Evolutionary conservation across 2,329 filamentous ascomycete species (phyloP).

Genomic region (Penicillium fuscoglaucum): DNA sequence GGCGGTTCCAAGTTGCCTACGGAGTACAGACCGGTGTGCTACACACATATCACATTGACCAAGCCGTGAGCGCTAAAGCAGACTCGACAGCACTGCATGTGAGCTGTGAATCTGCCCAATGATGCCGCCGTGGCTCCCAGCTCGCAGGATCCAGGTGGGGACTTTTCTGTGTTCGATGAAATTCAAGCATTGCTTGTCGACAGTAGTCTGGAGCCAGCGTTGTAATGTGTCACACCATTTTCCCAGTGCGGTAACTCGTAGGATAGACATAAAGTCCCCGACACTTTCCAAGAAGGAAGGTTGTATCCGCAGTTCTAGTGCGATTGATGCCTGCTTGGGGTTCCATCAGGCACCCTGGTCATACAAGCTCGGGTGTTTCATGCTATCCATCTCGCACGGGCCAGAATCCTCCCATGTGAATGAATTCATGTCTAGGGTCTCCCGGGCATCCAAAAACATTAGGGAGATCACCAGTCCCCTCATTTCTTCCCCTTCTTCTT

Average conservation of each 20-base stretch:
- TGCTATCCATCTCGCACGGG: background rate
- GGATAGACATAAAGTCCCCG: background rate
- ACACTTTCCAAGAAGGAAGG: background rate
- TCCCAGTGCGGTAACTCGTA: background rate
- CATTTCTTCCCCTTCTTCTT: slow-evolving; percentile 55
- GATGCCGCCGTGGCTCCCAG: background rate
- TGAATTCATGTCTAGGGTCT: background rate
- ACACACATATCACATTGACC: background rate
- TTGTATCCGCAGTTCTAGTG: background rate
- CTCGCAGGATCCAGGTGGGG: background rate
- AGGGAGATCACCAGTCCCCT: slow-evolving; percentile 3
- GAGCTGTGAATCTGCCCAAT: background rate
- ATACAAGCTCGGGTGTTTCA: background rate
- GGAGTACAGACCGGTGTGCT: background rate
- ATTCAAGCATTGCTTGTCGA: background rate
- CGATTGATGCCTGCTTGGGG: slow-evolving; percentile 3
- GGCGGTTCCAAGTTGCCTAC: background rate
- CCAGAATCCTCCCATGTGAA: background rate
- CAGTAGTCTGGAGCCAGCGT: background rate
- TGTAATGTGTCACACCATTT: background rate
- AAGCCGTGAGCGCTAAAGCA: background rate
- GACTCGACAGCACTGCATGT: background rate
- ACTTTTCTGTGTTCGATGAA: background rate
- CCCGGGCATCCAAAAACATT: background rate
- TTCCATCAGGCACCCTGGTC: slow-evolving; percentile 9